Base-by-base conservation (phyloP, 768 basidiomycete genomes). In the Mycena vulgaris region DNA sequence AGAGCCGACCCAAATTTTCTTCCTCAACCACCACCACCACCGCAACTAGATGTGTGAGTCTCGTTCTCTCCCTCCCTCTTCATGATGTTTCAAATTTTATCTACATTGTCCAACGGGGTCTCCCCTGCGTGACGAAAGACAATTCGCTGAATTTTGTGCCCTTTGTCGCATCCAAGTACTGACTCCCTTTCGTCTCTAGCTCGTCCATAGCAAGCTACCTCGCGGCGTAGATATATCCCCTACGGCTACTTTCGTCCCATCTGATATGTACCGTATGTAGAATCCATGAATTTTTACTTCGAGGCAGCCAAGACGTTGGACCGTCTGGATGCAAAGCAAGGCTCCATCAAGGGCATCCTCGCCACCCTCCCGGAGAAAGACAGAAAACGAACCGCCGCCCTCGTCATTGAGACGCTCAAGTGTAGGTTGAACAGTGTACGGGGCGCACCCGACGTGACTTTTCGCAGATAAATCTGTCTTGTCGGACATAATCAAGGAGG, bases 351-450 rank as follows among this genome's bases (percentile, higher is more conserved):
- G 78, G 89, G 96, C 62, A 81, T 95, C 37, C 83, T 97, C 47
- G 89, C 89, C 23, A 88, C 89, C 63, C 83, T 96, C 31, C 89
- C 93, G 30, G 89, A 92, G 78, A 91, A 92, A 80, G 87, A 88
- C 73, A 88, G 92, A 76, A 94, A 93, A 77, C 86, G 95, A 60
- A 92, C 91, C 7, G 88, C 94, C 37, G 95, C 95, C 11, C 89
- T 98, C 40, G 91, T 98, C 35, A 96, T 99, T 62, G 95, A 98
- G 83, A 97, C 96, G 0, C 83, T 99, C 53, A 98, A 98, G 88
- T 98, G 97, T 97, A 81, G 85, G 90, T 71, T 35, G 61, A 55
- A 3, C 21, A 45, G 10, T 51, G 31, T 42, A 31, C n/a, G 27
- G 25, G 48, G 28, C 33, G 8, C 23, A 56, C 3, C 53, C 30